Evolutionary conservation across 2,329 filamentous ascomycete species (phyloP).

Genomic region (Aspergillus fijiensis): DNA sequence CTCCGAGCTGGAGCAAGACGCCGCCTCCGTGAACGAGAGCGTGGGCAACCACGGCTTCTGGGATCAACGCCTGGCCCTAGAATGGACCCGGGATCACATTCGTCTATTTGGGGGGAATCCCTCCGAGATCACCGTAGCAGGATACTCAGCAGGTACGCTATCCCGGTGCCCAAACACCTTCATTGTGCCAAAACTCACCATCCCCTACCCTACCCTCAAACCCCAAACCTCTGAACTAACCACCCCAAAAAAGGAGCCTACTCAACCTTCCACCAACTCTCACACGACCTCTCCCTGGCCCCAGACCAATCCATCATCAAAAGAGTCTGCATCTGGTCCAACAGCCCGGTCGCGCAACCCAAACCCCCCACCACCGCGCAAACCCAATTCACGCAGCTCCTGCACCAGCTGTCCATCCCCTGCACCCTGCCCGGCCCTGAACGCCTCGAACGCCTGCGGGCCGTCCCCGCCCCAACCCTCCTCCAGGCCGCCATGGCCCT

Average conservation of each 20-base stretch:
- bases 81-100: constrained; percentile 56
- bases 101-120: constrained; percentile 53
- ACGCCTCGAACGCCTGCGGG: constrained; percentile 49
- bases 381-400: constrained; percentile 53
- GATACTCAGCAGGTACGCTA: constrained; percentile 54
- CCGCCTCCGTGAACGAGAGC: constrained; percentile 36
- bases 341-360: constrained; percentile 55
- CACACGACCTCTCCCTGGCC: constrained; percentile 50
- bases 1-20: constrained; percentile 47
- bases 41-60: constrained; percentile 57
- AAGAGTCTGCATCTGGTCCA: constrained; percentile 55
- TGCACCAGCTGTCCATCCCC: constrained; percentile 47
- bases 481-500: constrained; percentile 46
- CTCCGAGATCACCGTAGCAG: constrained; percentile 53
- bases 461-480: constrained; percentile 39
- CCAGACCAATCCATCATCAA: constrained; percentile 44
- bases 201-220: too few relatives aligned
- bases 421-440: constrained; percentile 37
- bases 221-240: constrained; percentile 1
- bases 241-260: constrained; percentile 45
- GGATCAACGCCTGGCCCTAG: constrained; percentile 57
- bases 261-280: constrained; percentile 57
- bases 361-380: constrained; percentile 50
- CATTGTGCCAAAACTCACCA: too few relatives aligned
- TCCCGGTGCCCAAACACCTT: background rate